phyloP scores from a whole-genome alignment of 2,329 filamentous ascomycete species.

The Phialophora verrucosa region DNA sequence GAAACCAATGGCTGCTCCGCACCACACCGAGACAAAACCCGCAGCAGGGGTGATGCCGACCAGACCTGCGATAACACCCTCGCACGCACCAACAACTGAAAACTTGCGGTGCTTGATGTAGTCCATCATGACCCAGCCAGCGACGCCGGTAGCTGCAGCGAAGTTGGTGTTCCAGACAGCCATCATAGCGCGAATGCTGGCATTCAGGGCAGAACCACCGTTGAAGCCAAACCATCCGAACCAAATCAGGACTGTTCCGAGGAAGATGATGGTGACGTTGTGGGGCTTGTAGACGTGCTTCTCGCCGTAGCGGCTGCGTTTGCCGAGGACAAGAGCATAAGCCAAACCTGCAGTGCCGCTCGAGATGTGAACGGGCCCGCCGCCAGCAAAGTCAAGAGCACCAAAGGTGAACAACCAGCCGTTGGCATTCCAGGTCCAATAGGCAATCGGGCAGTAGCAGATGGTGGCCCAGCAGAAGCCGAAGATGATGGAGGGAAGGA shows the following conservation, averaged over 20 bases:
- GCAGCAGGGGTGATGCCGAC: slow-evolving; percentile 89
- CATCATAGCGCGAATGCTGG: slow-evolving; percentile 84
- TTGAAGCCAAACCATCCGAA: slow-evolving; percentile 88
- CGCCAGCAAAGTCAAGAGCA: slow-evolving; percentile 75
- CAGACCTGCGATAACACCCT: slow-evolving; percentile 84
- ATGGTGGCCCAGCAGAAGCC: slow-evolving; percentile 74
- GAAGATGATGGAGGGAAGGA: slow-evolving; percentile 69
- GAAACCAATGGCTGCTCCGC: slow-evolving; percentile 63
- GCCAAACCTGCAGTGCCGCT: slow-evolving; percentile 74
- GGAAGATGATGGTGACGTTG: slow-evolving; percentile 74
- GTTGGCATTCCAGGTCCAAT: slow-evolving; percentile 77
- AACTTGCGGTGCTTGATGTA: slow-evolving; percentile 87
- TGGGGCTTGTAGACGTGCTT: slow-evolving; percentile 65
- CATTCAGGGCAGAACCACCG: slow-evolving; percentile 80
- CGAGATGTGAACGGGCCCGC: slow-evolving; percentile 75
- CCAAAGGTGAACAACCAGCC: slow-evolving; percentile 74
- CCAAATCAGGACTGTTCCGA: slow-evolving; percentile 64
- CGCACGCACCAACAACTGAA: slow-evolving; percentile 92
- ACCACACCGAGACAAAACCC: slow-evolving; percentile 78
- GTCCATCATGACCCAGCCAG: slow-evolving; percentile 80
- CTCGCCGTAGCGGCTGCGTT: slow-evolving; percentile 62
- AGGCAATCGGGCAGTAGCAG: slow-evolving; percentile 72
- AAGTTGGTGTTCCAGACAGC: slow-evolving; percentile 85
- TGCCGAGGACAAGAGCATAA: slow-evolving; percentile 75
- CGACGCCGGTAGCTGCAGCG: slow-evolving; percentile 79